These are phyloP conservation scores for Bothriochloa decipiens DNA, from an alignment of 176 grass and related monocot species.

Conservation along the genomic window DNA sequence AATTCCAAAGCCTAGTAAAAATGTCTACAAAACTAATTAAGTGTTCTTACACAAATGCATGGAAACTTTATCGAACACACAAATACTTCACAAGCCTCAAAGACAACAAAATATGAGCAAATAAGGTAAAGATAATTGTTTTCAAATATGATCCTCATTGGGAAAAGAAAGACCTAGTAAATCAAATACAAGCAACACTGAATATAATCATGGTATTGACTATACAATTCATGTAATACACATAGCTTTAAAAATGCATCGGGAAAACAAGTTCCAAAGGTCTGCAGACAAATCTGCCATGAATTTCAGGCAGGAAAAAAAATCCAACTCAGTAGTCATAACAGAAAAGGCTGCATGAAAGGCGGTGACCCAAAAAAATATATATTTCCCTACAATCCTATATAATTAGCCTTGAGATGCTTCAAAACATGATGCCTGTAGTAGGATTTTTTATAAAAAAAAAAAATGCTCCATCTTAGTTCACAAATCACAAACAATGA, in stretches of 20 bases:
- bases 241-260: too few relatives aligned
- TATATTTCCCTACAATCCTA: background rate
- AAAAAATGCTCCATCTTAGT: conserved; percentile 4
- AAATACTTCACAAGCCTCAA: background rate
- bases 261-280: too few relatives aligned
- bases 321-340: conserved; percentile 11
- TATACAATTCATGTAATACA: too few relatives aligned
- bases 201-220: background rate
- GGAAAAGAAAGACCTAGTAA: conserved; percentile 1
- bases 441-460: background rate
- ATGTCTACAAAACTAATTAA: conserved; percentile 23
- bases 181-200: conserved; percentile 14
- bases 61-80: background rate
- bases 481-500: background rate
- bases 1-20: conserved; percentile 23
- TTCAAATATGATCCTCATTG: background rate
- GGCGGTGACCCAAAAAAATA: background rate
- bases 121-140: background rate
- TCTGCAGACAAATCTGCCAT: background rate
- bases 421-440: background rate
- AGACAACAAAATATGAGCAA: background rate
- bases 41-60: background rate
- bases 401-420: background rate
- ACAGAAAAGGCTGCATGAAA: conserved; percentile 26
- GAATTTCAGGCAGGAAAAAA: background rate